Evolutionary conservation across 139 green algal species (phyloP), one percentile per base, ranked within the genome.

Genomic region (Eudorina sp.): DNA sequence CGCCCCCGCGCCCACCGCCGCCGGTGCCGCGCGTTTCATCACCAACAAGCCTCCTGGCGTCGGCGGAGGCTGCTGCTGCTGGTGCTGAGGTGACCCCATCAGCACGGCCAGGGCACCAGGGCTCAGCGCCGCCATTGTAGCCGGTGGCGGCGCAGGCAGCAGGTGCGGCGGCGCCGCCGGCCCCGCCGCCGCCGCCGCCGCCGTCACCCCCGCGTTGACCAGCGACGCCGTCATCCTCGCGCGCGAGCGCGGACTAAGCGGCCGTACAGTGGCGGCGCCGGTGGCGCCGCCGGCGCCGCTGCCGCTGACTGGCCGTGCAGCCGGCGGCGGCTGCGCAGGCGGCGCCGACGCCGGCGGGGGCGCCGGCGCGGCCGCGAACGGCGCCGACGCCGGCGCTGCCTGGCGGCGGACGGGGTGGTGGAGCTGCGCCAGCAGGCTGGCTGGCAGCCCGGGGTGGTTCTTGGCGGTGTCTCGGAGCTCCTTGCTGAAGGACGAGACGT

Each of bases 41-140:
- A 64, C 18, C 80, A 86, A 60, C 53, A 85, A 23, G 0, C 55
- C 78, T 5, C 40, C 60, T 8, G 58, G 29, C 1, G 80, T 58
- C 7, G 53, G 21, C 2, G 53, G 38, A 3, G 80, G 43, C 60
- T 14, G 27, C 34, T 73, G 64, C 27, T 14, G 14, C 34, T 73
- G 64, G 7, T 14, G 14, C 36, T 25, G 16, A 0, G 80, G 16
- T n/a, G 60, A 14, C 62, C 29, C 60, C 58, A 87, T 8, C 81
- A 87, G 60, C 45, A 87, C 18, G 34, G 60, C 81, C 31, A 87
- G 64, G 9, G 81, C 64, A 29, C 51, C 64, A 27, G 81, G 81
- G 29, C 81, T 87, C 18, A 87, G 62, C 5, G 45, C 36, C 46
- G 62, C 62, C 21, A 87, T 23, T 21, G 45, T 45, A 5, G 62